phyloP scores from a whole-genome alignment of 2,329 filamentous ascomycete genomes.

The Setomelanomma holmii region DNA sequence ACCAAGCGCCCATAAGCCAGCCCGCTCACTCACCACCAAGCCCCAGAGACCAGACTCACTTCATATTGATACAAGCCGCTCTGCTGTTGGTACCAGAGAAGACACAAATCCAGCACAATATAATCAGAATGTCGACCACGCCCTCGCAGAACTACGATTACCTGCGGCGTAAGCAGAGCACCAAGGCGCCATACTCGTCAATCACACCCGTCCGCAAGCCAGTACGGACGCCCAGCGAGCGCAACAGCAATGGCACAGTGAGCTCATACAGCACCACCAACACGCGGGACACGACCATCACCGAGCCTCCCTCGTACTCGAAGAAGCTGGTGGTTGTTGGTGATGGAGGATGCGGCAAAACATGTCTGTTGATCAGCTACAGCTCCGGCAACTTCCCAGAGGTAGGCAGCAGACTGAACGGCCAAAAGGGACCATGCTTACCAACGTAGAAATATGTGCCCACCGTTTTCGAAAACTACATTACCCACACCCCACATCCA shows the following conservation, averaged over 20 bases:
- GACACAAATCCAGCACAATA: background rate
- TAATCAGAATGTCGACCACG: slow-evolving; percentile 34
- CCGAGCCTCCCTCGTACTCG: slow-evolving; percentile 89
- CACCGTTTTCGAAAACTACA: slow-evolving; percentile 99
- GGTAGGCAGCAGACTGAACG: slow-evolving; percentile 60
- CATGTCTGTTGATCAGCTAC: slow-evolving; percentile 97
- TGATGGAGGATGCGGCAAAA: slow-evolving; percentile 98
- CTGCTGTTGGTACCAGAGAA: slow-evolving; percentile 9
- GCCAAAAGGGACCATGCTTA: slow-evolving; percentile 6
- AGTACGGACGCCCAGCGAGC: slow-evolving; percentile 62
- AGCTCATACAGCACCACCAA: slow-evolving; percentile 82
- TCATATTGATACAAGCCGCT: slow-evolving; percentile 38
- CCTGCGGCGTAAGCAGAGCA: slow-evolving; percentile 64
- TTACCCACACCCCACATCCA: slow-evolving; percentile 91
- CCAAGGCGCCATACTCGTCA: slow-evolving; percentile 45
- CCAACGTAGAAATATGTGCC: slow-evolving; percentile 91
- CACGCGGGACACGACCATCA: slow-evolving; percentile 82
- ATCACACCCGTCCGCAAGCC: slow-evolving; percentile 50
- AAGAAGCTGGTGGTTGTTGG: slow-evolving; percentile 99
- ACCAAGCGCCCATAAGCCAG: slow-evolving; percentile 11
- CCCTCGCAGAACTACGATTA: slow-evolving; percentile 61
- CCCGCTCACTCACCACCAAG: slow-evolving; percentile 11
- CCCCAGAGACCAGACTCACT: slow-evolving; percentile 21
- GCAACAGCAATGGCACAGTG: slow-evolving; percentile 88
- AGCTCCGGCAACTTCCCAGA: slow-evolving; percentile 99